These are phyloP conservation scores for Rossbeevera mucosa DNA, from an alignment of 768 basidiomycete genomes.

Conservation along the genomic window DNA sequence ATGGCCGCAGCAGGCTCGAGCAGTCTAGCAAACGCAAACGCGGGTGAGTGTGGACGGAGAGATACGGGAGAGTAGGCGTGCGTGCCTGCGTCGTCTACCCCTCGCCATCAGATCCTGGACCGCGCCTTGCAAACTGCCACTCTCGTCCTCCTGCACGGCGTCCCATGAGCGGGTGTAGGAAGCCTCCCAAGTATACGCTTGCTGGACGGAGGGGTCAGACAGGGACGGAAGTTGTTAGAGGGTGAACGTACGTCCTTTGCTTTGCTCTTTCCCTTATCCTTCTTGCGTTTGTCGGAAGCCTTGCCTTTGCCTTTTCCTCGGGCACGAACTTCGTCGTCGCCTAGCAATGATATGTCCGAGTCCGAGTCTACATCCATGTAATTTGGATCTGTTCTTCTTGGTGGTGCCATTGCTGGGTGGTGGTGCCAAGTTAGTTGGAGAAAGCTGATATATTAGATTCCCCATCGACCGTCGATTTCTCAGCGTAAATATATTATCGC, in stretches of 20 bases:
- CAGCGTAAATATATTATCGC: no score
- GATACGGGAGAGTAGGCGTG: slow-evolving; percentile 2
- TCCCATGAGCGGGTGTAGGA: slow-evolving; percentile 96
- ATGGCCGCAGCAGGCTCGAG: slow-evolving; percentile 82
- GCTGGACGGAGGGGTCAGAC: slow-evolving; percentile 36
- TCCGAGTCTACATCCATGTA: slow-evolving; percentile 63
- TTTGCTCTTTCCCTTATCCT: slow-evolving; percentile 46
- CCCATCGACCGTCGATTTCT: no score
- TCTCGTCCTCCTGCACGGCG: slow-evolving; percentile 92
- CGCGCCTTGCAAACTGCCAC: slow-evolving; percentile 82
- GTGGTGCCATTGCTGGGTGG: slow-evolving; percentile 27
- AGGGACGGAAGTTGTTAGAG: not conserved
- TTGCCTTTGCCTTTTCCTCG: slow-evolving; percentile 59
- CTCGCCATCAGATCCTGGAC: slow-evolving; percentile 88
- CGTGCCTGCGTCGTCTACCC: slow-evolving; percentile 76
- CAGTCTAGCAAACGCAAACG: slow-evolving; percentile 42
- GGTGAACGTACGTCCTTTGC: slow-evolving; percentile 28
- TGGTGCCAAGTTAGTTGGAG: no score
- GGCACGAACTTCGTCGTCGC: slow-evolving; percentile 42
- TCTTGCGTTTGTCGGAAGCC: slow-evolving; percentile 45
- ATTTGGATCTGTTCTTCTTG: slow-evolving; percentile 24
- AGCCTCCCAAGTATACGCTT: slow-evolving; percentile 95
- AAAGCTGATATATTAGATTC: no score
- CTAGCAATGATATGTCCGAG: slow-evolving; percentile 64
- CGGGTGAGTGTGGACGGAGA: slow-evolving; percentile 7